Evolutionary conservation across 2,329 filamentous ascomycete genomes (phyloP), one percentile per base, ranked within the genome.

Genomic region (Pseudogymnoascus sp.): DNA sequence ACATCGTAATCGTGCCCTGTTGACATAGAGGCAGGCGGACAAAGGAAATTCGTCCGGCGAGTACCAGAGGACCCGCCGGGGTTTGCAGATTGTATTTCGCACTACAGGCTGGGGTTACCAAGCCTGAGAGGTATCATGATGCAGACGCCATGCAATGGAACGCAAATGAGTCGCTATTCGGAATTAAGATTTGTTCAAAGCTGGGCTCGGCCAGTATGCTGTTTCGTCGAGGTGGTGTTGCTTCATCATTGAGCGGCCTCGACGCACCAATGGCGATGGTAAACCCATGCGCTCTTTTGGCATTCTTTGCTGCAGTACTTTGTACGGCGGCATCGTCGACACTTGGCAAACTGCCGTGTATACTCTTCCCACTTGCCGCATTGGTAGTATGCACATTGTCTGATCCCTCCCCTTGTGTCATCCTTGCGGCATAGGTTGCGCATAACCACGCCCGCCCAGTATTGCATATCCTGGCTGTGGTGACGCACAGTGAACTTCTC

Each of bases 231-330:
- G 30, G 25, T 34, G 28, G 47, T 32, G 28, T 7, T 54, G 47
- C 16, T 14, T 54, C 28, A 54, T 54, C 47, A 70, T 60, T 70
- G 69, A 57, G 67, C 67, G 34, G 89, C 89, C 63, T 88, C 87
- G 62, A 94, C 88, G 73, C 94, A 99, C 94, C 94, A 99, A 76
- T 97, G 95, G 64, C 94, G 87, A 73, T 99, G 94, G 75, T 91
- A 97, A 28, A 94, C 91, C 94, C 94, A 99, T 8, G 94, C 95
- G 68, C 90, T 95, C 80, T 97, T 97, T 77, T 99, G 94, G 76
- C 94, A 99, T 75, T 99, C 94, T 76, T 99, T 99, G 82, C 92
- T 97, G 85, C 94, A 99, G 78, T 97, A 97, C 75, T 99, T 99
- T 64, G 94, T 99, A 66, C 94, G 86, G 68, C 94, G 86, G 77